Base-by-base conservation (phyloP, 352 stramenopile genomes). In the Pythium brachiatum region DNA sequence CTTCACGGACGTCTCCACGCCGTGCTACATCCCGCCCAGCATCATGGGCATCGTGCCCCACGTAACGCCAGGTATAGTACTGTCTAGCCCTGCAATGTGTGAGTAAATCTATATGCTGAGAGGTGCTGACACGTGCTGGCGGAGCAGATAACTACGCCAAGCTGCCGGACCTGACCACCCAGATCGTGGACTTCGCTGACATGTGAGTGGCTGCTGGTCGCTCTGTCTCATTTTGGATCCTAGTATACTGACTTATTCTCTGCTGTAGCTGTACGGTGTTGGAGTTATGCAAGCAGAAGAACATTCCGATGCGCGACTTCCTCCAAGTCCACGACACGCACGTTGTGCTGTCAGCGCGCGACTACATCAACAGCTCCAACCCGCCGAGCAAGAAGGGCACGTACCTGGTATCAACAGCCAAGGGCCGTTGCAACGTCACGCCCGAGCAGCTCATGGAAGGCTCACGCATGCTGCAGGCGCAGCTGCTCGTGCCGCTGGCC, bases 1-100 rank as follows among this genome's bases (percentile, higher is more conserved):
- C 50, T 64, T 83, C 47, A 27, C 60, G 43, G 57, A 62, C 32
- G 34, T 83, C 20, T 15, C 65, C 38, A 90, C 83, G 69, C 83
- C 83, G 31, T 93, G 83, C 66, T 93, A 89, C 70, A 64, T 93
- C 23, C 81, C 83, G 31, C 70, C 83, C 21, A 83, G 76, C 20
- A 72, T 91, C 62, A 70, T 73, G 25, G 83, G 81, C 54, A 89
- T 84, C 57, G 70, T 91, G 32, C 81, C 83, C 21, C 80, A 89
- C 68, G 60, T 93, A 53, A 93, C 83, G 18, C 82, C 81, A 68
- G 79, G 79, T 86, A 64, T 32, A 16, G 47, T 20, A 2, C 13
- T 9, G 12, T 7, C 36, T 31, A 32, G 25, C 34, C 23, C 6
- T 29, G n/a, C 12, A 47, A 29, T 48, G 11, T 31, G 27, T 20